Conservation (phyloP, 768 basidiomycete genomes). For the Xerocomellus dryophilus region DNA sequence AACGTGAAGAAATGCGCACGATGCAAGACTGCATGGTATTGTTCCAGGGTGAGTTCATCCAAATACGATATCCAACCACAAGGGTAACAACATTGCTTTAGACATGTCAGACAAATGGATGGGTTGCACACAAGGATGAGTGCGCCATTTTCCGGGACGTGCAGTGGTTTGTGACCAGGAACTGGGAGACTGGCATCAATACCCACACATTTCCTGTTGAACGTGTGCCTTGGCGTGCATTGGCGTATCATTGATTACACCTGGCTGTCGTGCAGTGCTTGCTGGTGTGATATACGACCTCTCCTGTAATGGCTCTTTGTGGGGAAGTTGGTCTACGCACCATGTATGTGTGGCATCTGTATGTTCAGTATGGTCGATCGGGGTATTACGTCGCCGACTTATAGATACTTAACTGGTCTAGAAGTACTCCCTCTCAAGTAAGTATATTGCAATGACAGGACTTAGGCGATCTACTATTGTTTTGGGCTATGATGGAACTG, state of each 20-base stretch:
- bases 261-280: not conserved
- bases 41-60: slow-evolving; percentile 25
- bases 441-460: slow-evolving; percentile 8
- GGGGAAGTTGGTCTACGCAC: not conserved
- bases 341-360: not conserved
- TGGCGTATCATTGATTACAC: slow-evolving; percentile 7
- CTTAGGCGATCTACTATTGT: slow-evolving; percentile 17
- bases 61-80: not conserved
- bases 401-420: slow-evolving; percentile 1
- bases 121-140: slow-evolving; percentile 22
- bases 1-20: slow-evolving; percentile 25
- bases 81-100: slow-evolving; percentile 9
- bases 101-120: slow-evolving; percentile 24
- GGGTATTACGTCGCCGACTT: not conserved
- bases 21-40: slow-evolving; percentile 30
- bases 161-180: slow-evolving; percentile 30
- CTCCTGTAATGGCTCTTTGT: not conserved
- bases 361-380: slow-evolving; percentile 1
- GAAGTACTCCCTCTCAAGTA: not conserved
- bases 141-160: slow-evolving; percentile 27
- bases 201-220: slow-evolving; percentile 22
- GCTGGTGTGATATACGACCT: not conserved
- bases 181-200: slow-evolving; percentile 23
- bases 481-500: slow-evolving; percentile 33
- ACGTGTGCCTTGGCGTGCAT: slow-evolving; percentile 13